These are phyloP conservation scores for Capsicum chinense DNA, from an alignment of 257 asterid species.

Conservation along the genomic window DNA sequence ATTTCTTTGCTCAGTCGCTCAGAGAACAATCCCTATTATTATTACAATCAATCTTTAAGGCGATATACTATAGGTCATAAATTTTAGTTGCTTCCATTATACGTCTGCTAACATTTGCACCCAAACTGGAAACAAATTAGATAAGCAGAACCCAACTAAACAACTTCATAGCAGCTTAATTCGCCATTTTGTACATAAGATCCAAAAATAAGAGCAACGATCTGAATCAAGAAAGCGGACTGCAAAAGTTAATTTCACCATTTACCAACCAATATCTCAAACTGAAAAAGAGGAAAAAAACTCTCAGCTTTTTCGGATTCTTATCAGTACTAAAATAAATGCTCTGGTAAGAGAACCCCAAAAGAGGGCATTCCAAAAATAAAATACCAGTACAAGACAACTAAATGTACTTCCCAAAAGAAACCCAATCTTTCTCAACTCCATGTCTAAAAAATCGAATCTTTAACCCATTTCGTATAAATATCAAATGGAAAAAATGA, in stretches of 20 bases:
- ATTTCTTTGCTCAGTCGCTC: background rate
- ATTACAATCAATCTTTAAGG: background rate
- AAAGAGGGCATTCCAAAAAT: background rate
- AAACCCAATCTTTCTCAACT: background rate
- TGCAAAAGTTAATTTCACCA: background rate
- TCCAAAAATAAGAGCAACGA: background rate
- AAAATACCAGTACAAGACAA: background rate
- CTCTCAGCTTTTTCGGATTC: background rate
- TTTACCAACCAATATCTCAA: constrained; percentile 8
- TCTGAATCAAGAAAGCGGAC: background rate
- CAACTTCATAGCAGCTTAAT: constrained; percentile 15
- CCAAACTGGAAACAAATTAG: constrained; percentile 19
- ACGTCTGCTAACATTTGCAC: background rate
- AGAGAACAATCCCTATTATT: background rate
- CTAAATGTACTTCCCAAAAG: background rate
- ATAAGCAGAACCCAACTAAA: background rate
- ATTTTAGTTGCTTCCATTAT: background rate
- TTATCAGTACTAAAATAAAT: background rate
- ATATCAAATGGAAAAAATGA: constrained; percentile 32
- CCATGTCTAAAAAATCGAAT: background rate
- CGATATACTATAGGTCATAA: background rate
- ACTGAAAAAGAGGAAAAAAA: background rate
- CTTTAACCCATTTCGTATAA: constrained; percentile 28
- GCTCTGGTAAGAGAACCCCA: constrained; percentile 1
- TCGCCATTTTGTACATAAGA: background rate